A percentile compares a stretch with the other conserved stretches of the same genome.
phyloP scores from a whole-genome alignment of 1,139 yeast genomes.

The Wickerhamomyces sp. region DNA sequence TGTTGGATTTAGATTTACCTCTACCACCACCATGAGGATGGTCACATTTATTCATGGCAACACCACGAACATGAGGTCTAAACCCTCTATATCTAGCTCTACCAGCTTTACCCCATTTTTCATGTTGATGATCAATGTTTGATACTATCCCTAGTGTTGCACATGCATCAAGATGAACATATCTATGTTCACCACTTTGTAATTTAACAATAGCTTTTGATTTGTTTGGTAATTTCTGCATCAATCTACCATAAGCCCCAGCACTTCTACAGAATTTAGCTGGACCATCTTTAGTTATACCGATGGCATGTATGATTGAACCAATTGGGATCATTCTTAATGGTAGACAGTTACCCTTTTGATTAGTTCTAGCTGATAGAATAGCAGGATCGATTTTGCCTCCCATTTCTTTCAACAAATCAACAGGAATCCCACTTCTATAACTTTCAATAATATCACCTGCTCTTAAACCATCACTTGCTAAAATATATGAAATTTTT shows the following conservation, averaged over 20 bases:
- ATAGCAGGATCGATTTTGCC: constrained; percentile 92
- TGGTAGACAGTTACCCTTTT: constrained; percentile 94
- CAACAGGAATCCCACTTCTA: constrained; percentile 80
- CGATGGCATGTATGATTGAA: constrained; percentile 82
- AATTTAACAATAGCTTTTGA: constrained; percentile 74
- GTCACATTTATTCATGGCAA: constrained; percentile 95
- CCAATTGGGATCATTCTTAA: constrained; percentile 91
- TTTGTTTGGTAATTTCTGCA: constrained; percentile 71
- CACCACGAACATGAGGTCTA: constrained; percentile 96
- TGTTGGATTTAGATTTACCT: constrained; percentile 97
- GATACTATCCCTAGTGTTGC: constrained; percentile 95
- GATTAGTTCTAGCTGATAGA: constrained; percentile 79
- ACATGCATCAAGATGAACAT: constrained; percentile 77
- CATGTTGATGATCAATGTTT: constrained; percentile 90
- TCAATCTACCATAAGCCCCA: constrained; percentile 87
- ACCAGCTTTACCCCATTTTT: constrained; percentile 95
- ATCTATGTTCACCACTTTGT: constrained; percentile 92
- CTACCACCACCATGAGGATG: constrained; percentile 99
- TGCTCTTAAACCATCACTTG: constrained; percentile 87
- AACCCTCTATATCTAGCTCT: constrained; percentile 88
- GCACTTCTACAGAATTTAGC: constrained; percentile 92
- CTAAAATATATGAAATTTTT: constrained; percentile 72
- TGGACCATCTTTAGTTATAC: constrained; percentile 72
- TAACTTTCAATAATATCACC: constrained; percentile 91
- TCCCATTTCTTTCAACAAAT: constrained; percentile 73